phyloP scores from a whole-genome alignment of 495 filamentous ascomycete species.

The Terfezia claveryi region DNA sequence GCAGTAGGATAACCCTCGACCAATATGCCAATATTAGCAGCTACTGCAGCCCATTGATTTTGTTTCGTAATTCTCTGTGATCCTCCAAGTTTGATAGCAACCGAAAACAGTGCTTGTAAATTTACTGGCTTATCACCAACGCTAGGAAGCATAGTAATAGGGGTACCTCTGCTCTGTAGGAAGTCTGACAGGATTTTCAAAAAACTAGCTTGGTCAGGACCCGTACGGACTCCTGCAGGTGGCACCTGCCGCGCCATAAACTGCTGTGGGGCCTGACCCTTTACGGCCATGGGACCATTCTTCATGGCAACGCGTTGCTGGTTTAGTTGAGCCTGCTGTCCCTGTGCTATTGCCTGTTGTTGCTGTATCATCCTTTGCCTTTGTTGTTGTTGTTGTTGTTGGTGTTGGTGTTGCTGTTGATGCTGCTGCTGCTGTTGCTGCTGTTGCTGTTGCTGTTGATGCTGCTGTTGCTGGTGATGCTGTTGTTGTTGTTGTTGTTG shows the following conservation, averaged over 20 bases:
- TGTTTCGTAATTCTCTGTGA: slow-evolving; percentile 37
- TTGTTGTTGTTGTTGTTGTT: slow-evolving; percentile 38
- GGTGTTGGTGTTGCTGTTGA: slow-evolving; percentile 26
- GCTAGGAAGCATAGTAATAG: slow-evolving; percentile 44
- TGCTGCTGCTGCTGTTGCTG: slow-evolving; percentile 28
- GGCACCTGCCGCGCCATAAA: slow-evolving; percentile 4
- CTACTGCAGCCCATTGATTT: slow-evolving; percentile 34
- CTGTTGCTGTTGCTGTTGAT: slow-evolving; percentile 28
- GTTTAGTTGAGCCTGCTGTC: slow-evolving; percentile 27
- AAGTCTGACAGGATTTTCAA: slow-evolving; percentile 49
- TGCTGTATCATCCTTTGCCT: slow-evolving; percentile 28
- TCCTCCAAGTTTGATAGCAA: slow-evolving; percentile 55
- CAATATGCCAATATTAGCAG: slow-evolving; percentile 22
- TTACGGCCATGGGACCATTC: slow-evolving; percentile 9
- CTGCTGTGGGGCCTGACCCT: slow-evolving; percentile 6
- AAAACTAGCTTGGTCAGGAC: slow-evolving; percentile 24
- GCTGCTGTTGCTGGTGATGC: slow-evolving; percentile 36
- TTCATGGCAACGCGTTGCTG: slow-evolving; percentile 22
- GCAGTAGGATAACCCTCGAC: slow-evolving; percentile 29
- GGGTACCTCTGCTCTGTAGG: slow-evolving; percentile 45
- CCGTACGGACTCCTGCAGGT: slow-evolving; percentile 33
- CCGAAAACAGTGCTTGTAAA: slow-evolving; percentile 50
- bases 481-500: slow-evolving; percentile 24
- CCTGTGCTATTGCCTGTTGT: slow-evolving; percentile 21
- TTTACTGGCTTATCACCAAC: slow-evolving; percentile 49